Percentiles rank a stretch among this genome's conserved stretches.
phyloP scores from a whole-genome alignment of 176 grass and related monocot genomes.

The Poa pratensis region DNA sequence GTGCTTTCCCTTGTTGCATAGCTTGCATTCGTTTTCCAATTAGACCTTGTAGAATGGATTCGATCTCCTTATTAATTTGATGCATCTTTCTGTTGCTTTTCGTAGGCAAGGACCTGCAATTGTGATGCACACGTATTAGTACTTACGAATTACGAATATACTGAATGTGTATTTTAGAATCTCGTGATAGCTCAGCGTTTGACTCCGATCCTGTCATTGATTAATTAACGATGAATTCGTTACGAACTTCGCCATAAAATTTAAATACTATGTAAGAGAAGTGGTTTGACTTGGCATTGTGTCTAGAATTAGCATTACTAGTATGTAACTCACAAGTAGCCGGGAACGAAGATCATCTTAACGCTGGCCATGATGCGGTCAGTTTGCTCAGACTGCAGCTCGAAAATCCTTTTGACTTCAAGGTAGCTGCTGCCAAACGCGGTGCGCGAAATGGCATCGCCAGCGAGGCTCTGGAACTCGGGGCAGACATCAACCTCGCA shows the following conservation, averaged over 20 bases:
- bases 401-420: not conserved
- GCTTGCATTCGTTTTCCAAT: not conserved
- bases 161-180: not conserved
- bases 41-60: constrained; percentile 1
- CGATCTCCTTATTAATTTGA: not conserved
- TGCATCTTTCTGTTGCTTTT: not conserved
- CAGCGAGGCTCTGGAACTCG: not conserved
- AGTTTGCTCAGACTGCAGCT: not conserved
- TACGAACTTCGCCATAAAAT: not conserved
- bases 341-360: not conserved
- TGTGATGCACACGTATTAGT: not conserved
- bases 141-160: not conserved
- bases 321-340: not conserved
- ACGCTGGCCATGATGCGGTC: not conserved
- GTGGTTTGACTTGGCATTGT: not conserved
- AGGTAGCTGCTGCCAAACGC: not conserved
- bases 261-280: not conserved
- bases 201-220: not conserved
- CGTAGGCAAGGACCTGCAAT: not conserved
- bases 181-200: not conserved
- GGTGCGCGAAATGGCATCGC: not conserved
- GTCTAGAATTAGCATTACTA: not conserved
- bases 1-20: not conserved
- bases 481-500: not conserved
- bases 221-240: not conserved